Percentiles rank a stretch among this genome's conserved stretches.
Conservation (phyloP, 257 asterid species). For the Solanum infundibuliforme region DNA sequence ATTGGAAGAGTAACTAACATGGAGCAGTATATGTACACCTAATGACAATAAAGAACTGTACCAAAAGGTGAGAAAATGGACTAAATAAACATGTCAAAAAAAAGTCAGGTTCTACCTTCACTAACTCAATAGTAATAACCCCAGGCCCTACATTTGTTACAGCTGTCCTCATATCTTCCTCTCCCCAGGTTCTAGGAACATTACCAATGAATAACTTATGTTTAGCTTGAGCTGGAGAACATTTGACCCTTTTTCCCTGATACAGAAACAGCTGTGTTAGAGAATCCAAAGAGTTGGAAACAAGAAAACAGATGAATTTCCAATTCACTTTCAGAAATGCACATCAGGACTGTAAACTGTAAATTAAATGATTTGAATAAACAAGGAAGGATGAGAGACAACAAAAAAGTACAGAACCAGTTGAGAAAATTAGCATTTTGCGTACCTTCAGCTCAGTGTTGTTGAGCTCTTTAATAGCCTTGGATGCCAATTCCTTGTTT, state of each 20-base stretch:
- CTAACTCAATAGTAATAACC: conserved; percentile 57
- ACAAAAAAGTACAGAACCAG: neutral
- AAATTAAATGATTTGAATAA: neutral
- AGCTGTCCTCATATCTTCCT: conserved; percentile 65
- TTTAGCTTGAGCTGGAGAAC: conserved; percentile 93
- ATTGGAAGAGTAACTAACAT: neutral
- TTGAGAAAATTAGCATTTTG: neutral
- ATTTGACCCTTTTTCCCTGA: conserved; percentile 78
- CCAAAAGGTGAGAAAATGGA: conserved; percentile 1
- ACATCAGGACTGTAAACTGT: neutral
- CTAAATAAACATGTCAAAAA: neutral
- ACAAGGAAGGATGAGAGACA: neutral
- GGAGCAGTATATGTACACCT: neutral
- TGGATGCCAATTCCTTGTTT: conserved; percentile 76
- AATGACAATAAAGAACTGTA: neutral
- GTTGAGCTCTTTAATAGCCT: conserved; percentile 82
- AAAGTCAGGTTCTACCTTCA: conserved; percentile 44
- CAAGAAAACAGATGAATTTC: neutral
- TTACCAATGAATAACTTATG: conserved; percentile 84
- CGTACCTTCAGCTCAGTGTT: conserved; percentile 65
- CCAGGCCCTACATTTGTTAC: conserved; percentile 86
- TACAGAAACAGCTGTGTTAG: conserved; percentile 1
- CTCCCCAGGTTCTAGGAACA: conserved; percentile 82
- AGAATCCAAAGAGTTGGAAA: neutral
- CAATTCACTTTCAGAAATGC: neutral